phyloP scores from a whole-genome alignment of 768 basidiomycete species.

The Boletus reticuloceps region DNA sequence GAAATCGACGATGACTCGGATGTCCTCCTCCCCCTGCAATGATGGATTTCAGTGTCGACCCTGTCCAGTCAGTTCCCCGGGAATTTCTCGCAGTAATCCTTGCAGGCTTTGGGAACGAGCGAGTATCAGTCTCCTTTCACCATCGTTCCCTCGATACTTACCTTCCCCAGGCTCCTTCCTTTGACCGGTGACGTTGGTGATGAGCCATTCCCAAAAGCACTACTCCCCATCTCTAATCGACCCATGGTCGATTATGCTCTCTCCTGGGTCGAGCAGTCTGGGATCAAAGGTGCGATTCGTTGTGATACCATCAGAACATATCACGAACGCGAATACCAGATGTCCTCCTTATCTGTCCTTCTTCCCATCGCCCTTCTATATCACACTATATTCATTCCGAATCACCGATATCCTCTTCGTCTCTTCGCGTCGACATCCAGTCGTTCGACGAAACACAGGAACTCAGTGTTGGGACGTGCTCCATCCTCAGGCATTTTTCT shows the following conservation, averaged over 20 bases:
- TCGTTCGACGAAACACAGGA: slow-evolving; percentile 75
- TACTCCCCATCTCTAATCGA: slow-evolving; percentile 84
- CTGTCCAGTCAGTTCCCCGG: slow-evolving; percentile 49
- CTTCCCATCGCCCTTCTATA: slow-evolving; percentile 69
- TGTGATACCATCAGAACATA: slow-evolving; percentile 2
- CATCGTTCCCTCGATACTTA: background rate
- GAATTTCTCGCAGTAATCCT: slow-evolving; percentile 90
- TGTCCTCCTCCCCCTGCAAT: background rate
- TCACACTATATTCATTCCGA: slow-evolving; percentile 85
- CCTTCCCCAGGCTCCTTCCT: slow-evolving; percentile 57
- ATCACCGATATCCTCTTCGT: slow-evolving; percentile 55
- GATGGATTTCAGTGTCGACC: slow-evolving; percentile 66
- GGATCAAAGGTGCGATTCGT: slow-evolving; percentile 63
- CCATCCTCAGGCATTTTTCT: slow-evolving; percentile 75
- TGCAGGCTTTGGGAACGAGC: slow-evolving; percentile 93
- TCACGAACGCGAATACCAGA: slow-evolving; percentile 44
- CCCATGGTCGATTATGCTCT: slow-evolving; percentile 84
- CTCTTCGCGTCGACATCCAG: slow-evolving; percentile 73
- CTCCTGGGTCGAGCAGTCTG: slow-evolving; percentile 84
- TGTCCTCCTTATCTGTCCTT: slow-evolving; percentile 82
- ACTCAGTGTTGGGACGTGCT: slow-evolving; percentile 64
- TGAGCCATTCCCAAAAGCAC: slow-evolving; percentile 79
- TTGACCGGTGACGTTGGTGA: slow-evolving; percentile 78
- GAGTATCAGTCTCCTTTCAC: slow-evolving; percentile 25
- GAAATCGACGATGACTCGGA: slow-evolving; percentile 18